Base-by-base conservation (phyloP, 2,329 filamentous ascomycete genomes). In the Apiospora koreana region DNA sequence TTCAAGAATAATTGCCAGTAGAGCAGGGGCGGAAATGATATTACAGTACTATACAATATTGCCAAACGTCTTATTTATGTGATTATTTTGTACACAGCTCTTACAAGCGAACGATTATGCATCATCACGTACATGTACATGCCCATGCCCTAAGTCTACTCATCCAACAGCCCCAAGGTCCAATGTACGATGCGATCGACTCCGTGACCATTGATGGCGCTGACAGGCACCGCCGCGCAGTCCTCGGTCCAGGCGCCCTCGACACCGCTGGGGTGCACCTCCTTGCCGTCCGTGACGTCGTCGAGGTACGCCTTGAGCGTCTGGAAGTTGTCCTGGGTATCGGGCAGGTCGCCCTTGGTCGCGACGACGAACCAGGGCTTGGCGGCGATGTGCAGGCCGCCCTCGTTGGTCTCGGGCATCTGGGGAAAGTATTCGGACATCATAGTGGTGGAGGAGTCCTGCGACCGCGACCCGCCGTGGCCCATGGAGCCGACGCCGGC, bases 321-420 rank as follows among this genome's bases (percentile, higher is more conserved):
- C 45, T 80, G 81, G 79, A 94, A 99, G 78, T 96, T 97, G 31
- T 90, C 87, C 79, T 94, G 88, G 1, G 96, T 97, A 3, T 87
- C 88, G 3, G 91, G 89, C 69, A 97, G 80, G 79, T 98, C 95
- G 0, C 94, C 95, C 82, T 98, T 98, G 25, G 95, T 98, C 1
- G 94, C 95, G 58, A 98, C 91, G 6, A 98, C 95, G 77, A 97
- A 96, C 96, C 96, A 99, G 0, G 96, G 95, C 83, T 99, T 99
- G 43, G 89, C 89, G n/a, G 93, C 93, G 74, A 98, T 97, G 50
- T 92, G 89, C n/a, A 93, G 79, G 73, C 67, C 72, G 31, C 65
- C 48, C 25, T 71, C 69, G 41, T 64, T 48, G 45, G 67, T 73
- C 16, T 72, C 73, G 7, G 76, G 74, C 1, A 74, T 69, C n/a